phyloP scores from a whole-genome alignment of 139 green algal species.

The Diplosphaera chodatii region DNA sequence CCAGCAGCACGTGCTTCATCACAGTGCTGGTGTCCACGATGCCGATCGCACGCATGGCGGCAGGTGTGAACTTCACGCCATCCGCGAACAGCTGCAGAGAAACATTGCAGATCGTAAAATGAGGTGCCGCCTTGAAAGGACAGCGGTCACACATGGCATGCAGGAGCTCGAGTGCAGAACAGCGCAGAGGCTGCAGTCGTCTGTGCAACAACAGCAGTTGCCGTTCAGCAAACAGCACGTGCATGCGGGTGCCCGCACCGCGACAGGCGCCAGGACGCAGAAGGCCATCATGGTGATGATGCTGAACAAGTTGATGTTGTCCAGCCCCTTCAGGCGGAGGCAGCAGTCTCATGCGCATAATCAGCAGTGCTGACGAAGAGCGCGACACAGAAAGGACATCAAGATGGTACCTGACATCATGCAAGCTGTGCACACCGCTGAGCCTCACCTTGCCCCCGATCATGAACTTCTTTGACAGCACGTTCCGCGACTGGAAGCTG shows the following conservation, averaged over 20 bases:
- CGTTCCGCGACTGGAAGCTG: conserved; percentile 95
- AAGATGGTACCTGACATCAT: too few relatives aligned
- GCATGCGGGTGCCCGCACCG: conserved; percentile 27
- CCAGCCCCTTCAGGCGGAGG: conserved; percentile 37
- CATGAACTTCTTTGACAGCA: conserved; percentile 99
- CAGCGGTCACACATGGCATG: background rate
- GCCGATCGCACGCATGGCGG: conserved; percentile 35
- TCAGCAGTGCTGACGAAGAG: too few relatives aligned
- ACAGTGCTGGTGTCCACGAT: conserved; percentile 41
- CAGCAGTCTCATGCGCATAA: background rate
- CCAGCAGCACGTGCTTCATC: conserved; percentile 40
- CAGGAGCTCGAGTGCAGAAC: too few relatives aligned
- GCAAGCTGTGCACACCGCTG: too few relatives aligned
- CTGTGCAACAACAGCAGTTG: too few relatives aligned
- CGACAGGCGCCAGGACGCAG: conserved; percentile 71
- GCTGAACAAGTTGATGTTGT: conserved; percentile 93
- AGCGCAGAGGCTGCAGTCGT: too few relatives aligned
- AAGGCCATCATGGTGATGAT: conserved; percentile 93
- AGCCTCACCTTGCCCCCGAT: conserved; percentile 38
- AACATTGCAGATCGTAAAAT: background rate
- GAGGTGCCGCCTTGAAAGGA: too few relatives aligned
- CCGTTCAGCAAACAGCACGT: too few relatives aligned
- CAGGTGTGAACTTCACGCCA: conserved; percentile 59
- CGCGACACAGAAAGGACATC: too few relatives aligned
- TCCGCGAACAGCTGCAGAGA: conserved; percentile 24